A percentile compares a stretch with the other conserved stretches of the same genome.
phyloP scores from a whole-genome alignment of 768 basidiomycete genomes.

The Naganishia onofrii region DNA sequence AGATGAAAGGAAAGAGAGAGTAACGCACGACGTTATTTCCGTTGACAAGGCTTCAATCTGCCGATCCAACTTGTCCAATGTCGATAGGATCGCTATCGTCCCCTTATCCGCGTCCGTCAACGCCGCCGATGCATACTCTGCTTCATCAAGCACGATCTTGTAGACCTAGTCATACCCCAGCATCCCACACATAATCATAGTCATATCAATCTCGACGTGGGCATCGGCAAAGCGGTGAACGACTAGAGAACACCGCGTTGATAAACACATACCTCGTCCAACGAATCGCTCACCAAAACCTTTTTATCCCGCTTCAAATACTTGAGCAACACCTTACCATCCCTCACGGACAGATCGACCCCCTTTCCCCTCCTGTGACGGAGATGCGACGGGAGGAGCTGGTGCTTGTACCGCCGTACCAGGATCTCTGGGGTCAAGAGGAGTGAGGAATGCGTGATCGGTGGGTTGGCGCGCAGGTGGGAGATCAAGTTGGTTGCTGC shows the following conservation, averaged over 20 bases:
- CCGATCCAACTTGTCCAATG: slow-evolving; percentile 64
- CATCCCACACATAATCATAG: no score
- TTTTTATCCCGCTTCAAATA: slow-evolving; percentile 74
- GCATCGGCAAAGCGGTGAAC: no score
- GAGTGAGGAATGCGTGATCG: slow-evolving; percentile 37
- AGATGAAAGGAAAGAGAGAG: no score
- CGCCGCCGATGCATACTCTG: slow-evolving; percentile 49
- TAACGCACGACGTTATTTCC: slow-evolving; percentile 72
- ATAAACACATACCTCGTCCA: slow-evolving; percentile 58
- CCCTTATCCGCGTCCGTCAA: slow-evolving; percentile 79
- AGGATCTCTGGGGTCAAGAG: slow-evolving; percentile 38
- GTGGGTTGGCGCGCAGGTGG: slow-evolving; percentile 37
- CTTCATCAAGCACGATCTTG: slow-evolving; percentile 64
- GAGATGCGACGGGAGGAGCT: slow-evolving; percentile 35
- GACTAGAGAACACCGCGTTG: no score
- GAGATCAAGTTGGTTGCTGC: slow-evolving; percentile 39
- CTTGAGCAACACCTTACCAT: slow-evolving; percentile 68
- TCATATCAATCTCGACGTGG: no score
- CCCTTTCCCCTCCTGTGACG: slow-evolving; percentile 26
- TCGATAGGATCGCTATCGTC: slow-evolving; percentile 73
- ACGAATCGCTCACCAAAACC: slow-evolving; percentile 60
- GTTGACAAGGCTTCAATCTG: slow-evolving; percentile 69
- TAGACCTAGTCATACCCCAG: slow-evolving; percentile 60
- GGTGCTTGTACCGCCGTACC: slow-evolving; percentile 31
- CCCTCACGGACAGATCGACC: slow-evolving; percentile 57